Evolutionary conservation across 2,329 filamentous ascomycete species (phyloP), one percentile per base, ranked within the genome.

Genomic region (Botrytis paeoniae): DNA sequence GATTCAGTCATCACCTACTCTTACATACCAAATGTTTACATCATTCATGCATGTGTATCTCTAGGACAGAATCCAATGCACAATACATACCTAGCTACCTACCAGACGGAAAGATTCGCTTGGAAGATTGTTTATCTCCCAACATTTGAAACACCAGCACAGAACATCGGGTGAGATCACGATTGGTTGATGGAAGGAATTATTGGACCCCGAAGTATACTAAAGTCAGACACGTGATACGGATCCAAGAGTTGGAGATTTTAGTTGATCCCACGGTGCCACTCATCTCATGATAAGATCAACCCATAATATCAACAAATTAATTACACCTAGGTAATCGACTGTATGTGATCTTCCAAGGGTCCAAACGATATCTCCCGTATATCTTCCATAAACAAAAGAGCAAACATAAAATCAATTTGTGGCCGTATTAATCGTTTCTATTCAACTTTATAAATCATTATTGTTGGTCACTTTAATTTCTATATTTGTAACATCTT

Each of bases 141-240:
- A 29, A 59, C 39, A 8, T 69, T 59, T 60, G 45, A 68, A 68
- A 69, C 48, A 43, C 18, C 66, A 41, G 66, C 39, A 69, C 39
- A 43, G 54, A 69, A 69, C 66, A 69, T 69, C 66, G 54, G 51
- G 66, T 69, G 41, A 43, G 54, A 35, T 45, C 14, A 69, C 16
- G 29, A 69, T 69, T 69, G 51, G 66, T 3, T 20, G 25, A 16
- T 9, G 10, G 20, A 10, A 41, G 7, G 7, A 32, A 35, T 43
- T 22, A 66, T 43, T 60, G 66, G 66, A 69, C 48, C 37, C 29
- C 65, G 48, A 25, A 16, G n/a, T 1, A 1, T 25, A 5, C 37
- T 35, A 18, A 35, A 16, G 12, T 5, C 4, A 39, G 14, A 45
- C 66, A 69, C 66, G 66, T 69, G 66, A 69, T 29, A 32, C 29